phyloP scores from a whole-genome alignment of 805 yeast genomes.

The Wickerhamiella australiensis region DNA sequence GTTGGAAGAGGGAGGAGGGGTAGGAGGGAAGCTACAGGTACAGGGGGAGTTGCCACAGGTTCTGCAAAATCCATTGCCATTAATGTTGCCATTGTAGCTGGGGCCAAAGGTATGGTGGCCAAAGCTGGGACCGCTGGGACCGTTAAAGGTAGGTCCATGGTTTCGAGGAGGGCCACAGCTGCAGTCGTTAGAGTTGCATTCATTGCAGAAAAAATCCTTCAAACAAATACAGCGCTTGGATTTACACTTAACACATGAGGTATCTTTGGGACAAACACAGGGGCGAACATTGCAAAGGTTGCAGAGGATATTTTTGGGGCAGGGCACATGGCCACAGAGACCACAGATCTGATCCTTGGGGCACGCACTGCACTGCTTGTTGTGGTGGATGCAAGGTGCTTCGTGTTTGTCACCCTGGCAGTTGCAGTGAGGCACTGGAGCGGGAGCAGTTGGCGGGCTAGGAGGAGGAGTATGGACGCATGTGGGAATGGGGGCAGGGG shows the following conservation, averaged over 20 bases:
- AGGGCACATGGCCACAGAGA: constrained; percentile 1
- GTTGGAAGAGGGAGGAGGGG: neutral
- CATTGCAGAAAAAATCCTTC: constrained; percentile 5
- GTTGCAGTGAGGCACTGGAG: neutral
- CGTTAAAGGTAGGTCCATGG: neutral
- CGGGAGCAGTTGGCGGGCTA: neutral
- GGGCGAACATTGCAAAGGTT: constrained; percentile 2
- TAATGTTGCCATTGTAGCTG: too few species aligned
- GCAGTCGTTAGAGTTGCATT: constrained; percentile 2
- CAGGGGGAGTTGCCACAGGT: neutral
- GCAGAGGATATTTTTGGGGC: constrained; percentile 4
- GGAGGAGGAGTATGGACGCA: neutral
- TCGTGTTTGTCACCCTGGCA: neutral
- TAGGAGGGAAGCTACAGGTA: neutral
- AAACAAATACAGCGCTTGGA: constrained; percentile 7
- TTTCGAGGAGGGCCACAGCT: neutral
- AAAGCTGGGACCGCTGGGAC: neutral
- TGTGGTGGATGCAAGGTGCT: constrained; percentile 1
- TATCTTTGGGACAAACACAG: constrained; percentile 1
- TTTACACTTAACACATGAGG: neutral
- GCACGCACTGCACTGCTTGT: neutral
- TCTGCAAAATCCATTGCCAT: neutral
- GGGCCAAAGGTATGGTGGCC: too few species aligned
- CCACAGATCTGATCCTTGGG: constrained; percentile 2
- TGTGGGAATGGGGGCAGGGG: neutral